Evolutionary conservation across 345 rosid genomes (phyloP), one percentile per base, ranked within the genome.

Genomic region (Balakata baccata): DNA sequence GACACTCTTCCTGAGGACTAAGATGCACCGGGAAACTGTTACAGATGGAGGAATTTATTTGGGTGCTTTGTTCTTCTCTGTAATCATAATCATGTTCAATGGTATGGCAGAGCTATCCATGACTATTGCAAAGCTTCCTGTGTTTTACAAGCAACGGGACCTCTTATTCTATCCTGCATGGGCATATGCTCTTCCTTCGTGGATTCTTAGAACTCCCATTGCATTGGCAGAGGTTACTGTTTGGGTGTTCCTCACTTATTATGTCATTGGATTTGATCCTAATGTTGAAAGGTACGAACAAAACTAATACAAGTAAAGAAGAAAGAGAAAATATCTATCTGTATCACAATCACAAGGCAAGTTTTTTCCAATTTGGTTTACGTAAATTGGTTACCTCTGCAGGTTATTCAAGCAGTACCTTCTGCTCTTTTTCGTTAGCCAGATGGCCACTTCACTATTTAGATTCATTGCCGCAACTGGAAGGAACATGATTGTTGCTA

Each of bases 71-170:
- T 90, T 92, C 87, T 89, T 84, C 71, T 7, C 82, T 25, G 74
- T 87, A 22, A 52, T 69, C 68, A 73, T 72, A 74, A 70, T 87
- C 74, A 85, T 86, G 94, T 89, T 90, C 66, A 92, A 87, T 69
- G 90, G 96, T 38, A 79, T 89, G 87, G 63, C 92, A 0, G 97
- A 92, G 81, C 72, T 90, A 23, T 83, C 90, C 50, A 85, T 92
- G 90, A 87, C 94, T 41, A 84, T 92, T 46, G 85, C 80, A 54
- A 92, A 86, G 78, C 98, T 92, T 82, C 91, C 92, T 18, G 87
- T 90, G 68, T 92, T 92, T 73, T 92, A 82, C 87, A 92, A 90
- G 80, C 94, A 90, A 79, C 80, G 94, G 74, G 91, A 87, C 71
- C 84, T 85, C 11, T 80, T 79, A 45, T 92, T 90, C 85, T 90